These are phyloP conservation scores for Neophaeococcomyces aloes DNA, from an alignment of 2,329 filamentous ascomycete genomes.

Conservation along the genomic window DNA sequence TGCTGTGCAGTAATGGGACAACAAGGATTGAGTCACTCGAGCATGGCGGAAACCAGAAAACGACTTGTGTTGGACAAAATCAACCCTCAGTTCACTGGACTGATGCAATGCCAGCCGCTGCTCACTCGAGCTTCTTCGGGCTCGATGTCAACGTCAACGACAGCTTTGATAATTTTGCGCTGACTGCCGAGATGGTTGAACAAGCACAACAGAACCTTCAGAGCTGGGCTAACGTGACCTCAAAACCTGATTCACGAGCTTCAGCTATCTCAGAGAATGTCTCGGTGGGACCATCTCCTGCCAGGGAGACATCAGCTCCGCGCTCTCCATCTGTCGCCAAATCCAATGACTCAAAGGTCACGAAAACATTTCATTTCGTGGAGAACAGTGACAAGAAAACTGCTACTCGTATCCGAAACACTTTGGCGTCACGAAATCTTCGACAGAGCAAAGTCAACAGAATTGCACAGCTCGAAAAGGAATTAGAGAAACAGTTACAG, in stretches of 20 bases:
- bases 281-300: neutral
- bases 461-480: constrained; percentile 20
- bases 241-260: neutral
- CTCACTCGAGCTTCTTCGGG: constrained; percentile 5
- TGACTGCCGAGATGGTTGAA: neutral
- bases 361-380: constrained; percentile 18
- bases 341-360: neutral
- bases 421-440: constrained; percentile 21
- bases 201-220: constrained; percentile 3
- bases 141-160: neutral
- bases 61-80: neutral
- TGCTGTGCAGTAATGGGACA: neutral
- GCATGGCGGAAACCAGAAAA: neutral
- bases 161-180: neutral
- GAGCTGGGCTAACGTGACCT: constrained; percentile 3
- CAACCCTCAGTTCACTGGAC: neutral
- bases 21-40: neutral
- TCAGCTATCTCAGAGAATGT: neutral
- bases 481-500: constrained; percentile 13
- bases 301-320: neutral
- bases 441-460: constrained; percentile 20
- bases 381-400: constrained; percentile 21
- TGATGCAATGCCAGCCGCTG: neutral
- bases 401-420: constrained; percentile 19
- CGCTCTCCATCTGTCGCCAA: neutral